phyloP scores from a whole-genome alignment of 2,329 filamentous ascomycete genomes.

The Colletotrichum graminicola region DNA sequence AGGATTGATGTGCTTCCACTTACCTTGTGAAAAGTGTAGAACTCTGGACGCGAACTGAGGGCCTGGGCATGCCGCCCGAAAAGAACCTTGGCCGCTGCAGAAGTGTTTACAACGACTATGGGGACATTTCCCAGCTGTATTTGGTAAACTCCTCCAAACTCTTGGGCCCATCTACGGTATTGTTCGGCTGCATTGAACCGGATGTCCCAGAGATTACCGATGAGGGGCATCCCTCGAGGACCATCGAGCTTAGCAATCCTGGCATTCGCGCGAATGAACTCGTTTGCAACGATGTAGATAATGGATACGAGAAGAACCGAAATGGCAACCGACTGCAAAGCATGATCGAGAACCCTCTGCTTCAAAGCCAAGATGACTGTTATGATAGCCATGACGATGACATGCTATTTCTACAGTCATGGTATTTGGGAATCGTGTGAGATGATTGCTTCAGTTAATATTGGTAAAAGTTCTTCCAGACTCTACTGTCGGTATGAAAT shows the following conservation, averaged over 20 bases:
- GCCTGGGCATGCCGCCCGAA: conserved; percentile 67
- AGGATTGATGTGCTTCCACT: neutral
- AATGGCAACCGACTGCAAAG: conserved; percentile 40
- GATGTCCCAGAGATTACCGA: conserved; percentile 68
- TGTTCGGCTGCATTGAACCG: conserved; percentile 67
- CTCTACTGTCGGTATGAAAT: neutral
- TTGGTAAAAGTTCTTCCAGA: too few relatives aligned
- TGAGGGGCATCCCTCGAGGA: conserved; percentile 63
- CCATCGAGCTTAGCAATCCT: conserved; percentile 62
- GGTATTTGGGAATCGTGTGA: neutral
- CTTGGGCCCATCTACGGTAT: conserved; percentile 66
- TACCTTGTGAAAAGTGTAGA: conserved; percentile 71
- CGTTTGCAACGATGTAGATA: conserved; percentile 62
- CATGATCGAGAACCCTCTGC: conserved; percentile 44
- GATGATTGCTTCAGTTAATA: neutral
- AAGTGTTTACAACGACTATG: conserved; percentile 67
- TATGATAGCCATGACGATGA: conserved; percentile 47
- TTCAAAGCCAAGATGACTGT: conserved; percentile 44
- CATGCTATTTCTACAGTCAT: neutral
- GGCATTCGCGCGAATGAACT: conserved; percentile 58
- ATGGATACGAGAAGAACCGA: conserved; percentile 47
- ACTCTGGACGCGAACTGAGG: conserved; percentile 66
- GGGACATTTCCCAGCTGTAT: conserved; percentile 69
- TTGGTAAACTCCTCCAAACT: conserved; percentile 65
- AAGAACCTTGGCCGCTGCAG: conserved; percentile 62